Evolutionary conservation across 2,329 filamentous ascomycete species (phyloP).

Genomic region (Aulographum hederae): DNA sequence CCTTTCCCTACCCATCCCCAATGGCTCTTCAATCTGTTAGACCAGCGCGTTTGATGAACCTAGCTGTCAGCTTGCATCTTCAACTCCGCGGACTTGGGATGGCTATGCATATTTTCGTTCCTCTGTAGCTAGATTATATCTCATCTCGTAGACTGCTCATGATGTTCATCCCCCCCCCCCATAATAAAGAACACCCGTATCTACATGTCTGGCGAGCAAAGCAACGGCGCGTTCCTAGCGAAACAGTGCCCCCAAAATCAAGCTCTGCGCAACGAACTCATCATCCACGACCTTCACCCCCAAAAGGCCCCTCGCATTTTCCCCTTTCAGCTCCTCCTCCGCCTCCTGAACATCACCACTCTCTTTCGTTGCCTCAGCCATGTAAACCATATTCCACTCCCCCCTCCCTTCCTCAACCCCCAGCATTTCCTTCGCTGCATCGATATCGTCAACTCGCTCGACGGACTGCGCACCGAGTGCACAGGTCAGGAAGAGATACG

Average conservation of each 20-base stretch:
- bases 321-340: constrained; percentile 6
- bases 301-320: constrained; percentile 20
- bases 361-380: constrained; percentile 37
- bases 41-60: too few species aligned
- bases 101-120: too few species aligned
- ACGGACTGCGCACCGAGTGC: constrained; percentile 50
- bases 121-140: too few species aligned
- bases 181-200: too few species aligned
- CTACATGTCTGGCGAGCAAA: too few species aligned
- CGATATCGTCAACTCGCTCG: constrained; percentile 20
- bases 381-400: constrained; percentile 61
- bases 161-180: too few species aligned
- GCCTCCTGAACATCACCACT: constrained; percentile 26
- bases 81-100: too few species aligned
- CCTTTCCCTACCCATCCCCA: too few species aligned
- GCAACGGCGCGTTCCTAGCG: constrained; percentile 28
- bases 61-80: too few species aligned
- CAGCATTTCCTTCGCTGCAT: constrained; percentile 44
- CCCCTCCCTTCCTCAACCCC: constrained; percentile 18
- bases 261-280: constrained; percentile 79
- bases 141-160: too few species aligned
- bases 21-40: too few species aligned
- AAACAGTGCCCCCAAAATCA: constrained; percentile 68
- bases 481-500: constrained; percentile 54
- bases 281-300: constrained; percentile 54